Conservation (phyloP, 2,329 filamentous ascomycete genomes). For the Furcasterigmium sp. region DNA sequence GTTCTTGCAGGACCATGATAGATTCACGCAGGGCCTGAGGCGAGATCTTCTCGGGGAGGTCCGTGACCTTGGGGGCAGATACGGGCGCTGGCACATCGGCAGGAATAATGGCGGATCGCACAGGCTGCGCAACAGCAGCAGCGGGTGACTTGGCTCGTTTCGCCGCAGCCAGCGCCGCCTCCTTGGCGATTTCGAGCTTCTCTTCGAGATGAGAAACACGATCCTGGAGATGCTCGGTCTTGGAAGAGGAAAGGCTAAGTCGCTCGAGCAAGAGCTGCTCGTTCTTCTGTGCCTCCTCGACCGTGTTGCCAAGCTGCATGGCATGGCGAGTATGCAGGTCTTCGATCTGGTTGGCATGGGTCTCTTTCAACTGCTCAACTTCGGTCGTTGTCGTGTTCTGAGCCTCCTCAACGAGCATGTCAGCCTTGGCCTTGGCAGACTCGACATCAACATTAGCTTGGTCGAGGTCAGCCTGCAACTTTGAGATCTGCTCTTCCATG, state of each 20-base stretch:
- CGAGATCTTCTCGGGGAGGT: slow-evolving; percentile 79
- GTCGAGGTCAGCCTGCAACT: slow-evolving; percentile 70
- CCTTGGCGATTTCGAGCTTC: slow-evolving; percentile 83
- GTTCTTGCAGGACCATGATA: slow-evolving; percentile 93
- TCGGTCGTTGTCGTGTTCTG: slow-evolving; percentile 60
- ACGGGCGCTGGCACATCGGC: slow-evolving; percentile 31
- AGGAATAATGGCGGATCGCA: slow-evolving; percentile 20
- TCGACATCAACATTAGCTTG: slow-evolving; percentile 74
- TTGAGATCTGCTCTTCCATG: slow-evolving; percentile 72
- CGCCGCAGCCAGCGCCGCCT: slow-evolving; percentile 78
- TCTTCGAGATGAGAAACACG: slow-evolving; percentile 82
- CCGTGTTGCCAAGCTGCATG: slow-evolving; percentile 64
- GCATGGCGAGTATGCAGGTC: slow-evolving; percentile 73
- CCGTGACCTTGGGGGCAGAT: slow-evolving; percentile 34
- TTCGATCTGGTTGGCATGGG: slow-evolving; percentile 65
- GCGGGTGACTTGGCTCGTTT: slow-evolving; percentile 63
- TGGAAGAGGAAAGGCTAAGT: slow-evolving; percentile 75
- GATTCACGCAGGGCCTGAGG: slow-evolving; percentile 93
- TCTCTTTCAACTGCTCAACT: slow-evolving; percentile 44
- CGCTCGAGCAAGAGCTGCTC: slow-evolving; percentile 79
- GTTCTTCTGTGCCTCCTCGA: slow-evolving; percentile 75
- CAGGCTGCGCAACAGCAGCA: slow-evolving; percentile 25
- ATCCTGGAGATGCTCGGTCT: slow-evolving; percentile 80
- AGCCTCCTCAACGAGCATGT: slow-evolving; percentile 80
- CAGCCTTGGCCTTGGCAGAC: slow-evolving; percentile 72